phyloP scores from a whole-genome alignment of 305 asterid genomes.

The Rubia peregrina region DNA sequence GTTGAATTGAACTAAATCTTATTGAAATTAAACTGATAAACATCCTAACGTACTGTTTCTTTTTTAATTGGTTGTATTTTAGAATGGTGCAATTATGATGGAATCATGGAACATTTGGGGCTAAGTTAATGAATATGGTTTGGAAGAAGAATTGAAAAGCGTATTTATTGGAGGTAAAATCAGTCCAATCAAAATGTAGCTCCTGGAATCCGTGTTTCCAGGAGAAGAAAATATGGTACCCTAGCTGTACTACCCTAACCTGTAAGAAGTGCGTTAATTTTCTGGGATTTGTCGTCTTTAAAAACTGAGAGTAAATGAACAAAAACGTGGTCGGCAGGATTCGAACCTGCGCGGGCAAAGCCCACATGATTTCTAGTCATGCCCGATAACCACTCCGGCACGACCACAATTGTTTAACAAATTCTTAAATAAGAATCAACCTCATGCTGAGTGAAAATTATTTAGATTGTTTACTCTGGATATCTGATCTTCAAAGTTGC shows the following conservation, averaged over 20 bases:
- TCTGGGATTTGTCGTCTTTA: neutral
- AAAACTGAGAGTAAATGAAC: neutral
- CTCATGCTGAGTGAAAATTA: too few species aligned
- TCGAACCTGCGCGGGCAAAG: constrained; percentile 99
- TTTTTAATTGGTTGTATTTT: too few species aligned
- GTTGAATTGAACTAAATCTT: too few species aligned
- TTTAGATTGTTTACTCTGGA: too few species aligned
- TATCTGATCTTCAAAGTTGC: too few species aligned
- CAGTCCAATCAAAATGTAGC: neutral
- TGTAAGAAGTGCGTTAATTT: neutral
- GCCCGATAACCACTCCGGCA: constrained; percentile 99
- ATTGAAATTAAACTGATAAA: too few species aligned
- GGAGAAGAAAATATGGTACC: neutral
- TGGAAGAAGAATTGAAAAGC: neutral
- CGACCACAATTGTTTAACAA: constrained; percentile 48
- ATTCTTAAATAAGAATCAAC: too few species aligned
- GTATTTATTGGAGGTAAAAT: neutral
- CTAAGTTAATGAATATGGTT: neutral
- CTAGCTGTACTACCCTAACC: too few species aligned
- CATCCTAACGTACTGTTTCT: too few species aligned
- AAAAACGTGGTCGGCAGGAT: constrained; percentile 92
- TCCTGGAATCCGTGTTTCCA: constrained; percentile 1
- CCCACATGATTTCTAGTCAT: constrained; percentile 99
- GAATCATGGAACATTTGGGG: neutral
- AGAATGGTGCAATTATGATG: too few species aligned